Evolutionary conservation across 2,329 filamentous ascomycete species (phyloP).

Genomic region (Colletotrichum sansevieriae): DNA sequence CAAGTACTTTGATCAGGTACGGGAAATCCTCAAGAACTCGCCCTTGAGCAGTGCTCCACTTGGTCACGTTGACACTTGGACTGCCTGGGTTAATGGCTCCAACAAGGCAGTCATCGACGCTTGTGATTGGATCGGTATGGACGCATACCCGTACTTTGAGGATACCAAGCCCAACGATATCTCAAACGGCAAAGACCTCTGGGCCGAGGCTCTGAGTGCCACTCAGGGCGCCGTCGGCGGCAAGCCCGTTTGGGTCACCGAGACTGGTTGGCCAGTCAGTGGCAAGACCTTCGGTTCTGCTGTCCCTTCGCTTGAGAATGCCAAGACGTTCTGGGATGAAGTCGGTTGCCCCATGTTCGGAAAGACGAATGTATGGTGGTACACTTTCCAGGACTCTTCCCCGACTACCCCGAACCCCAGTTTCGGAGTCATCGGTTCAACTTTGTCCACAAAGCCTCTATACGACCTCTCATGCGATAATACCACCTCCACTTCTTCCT

Average conservation of each 20-base stretch:
- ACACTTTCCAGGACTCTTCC: conserved; percentile 77
- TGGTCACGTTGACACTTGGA: conserved; percentile 94
- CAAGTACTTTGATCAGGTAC: conserved; percentile 78
- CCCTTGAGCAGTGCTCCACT: conserved; percentile 69
- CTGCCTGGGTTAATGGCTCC: conserved; percentile 78
- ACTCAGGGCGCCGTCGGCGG: conserved; percentile 70
- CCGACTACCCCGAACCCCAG: conserved; percentile 72
- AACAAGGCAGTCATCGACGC: conserved; percentile 78
- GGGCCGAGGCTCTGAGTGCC: conserved; percentile 73
- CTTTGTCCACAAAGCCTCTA: conserved; percentile 66
- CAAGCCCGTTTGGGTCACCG: conserved; percentile 87
- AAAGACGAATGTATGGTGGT: conserved; percentile 79
- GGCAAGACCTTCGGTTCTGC: conserved; percentile 74
- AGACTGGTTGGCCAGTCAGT: conserved; percentile 88
- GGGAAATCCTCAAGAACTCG: conserved; percentile 73
- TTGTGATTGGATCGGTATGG: conserved; percentile 84
- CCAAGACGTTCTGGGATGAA: conserved; percentile 83
- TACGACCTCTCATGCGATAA: conserved; percentile 73
- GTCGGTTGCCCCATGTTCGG: conserved; percentile 80
- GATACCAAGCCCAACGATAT: conserved; percentile 76
- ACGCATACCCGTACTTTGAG: conserved; percentile 90
- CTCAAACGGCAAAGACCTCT: conserved; percentile 72
- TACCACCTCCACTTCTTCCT: conserved; percentile 41
- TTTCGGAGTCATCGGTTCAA: conserved; percentile 76
- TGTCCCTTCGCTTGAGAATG: conserved; percentile 74